Evolutionary conservation across 192 early-diverging fungal species (phyloP).

Genomic region (Lobulomyces angularis): DNA sequence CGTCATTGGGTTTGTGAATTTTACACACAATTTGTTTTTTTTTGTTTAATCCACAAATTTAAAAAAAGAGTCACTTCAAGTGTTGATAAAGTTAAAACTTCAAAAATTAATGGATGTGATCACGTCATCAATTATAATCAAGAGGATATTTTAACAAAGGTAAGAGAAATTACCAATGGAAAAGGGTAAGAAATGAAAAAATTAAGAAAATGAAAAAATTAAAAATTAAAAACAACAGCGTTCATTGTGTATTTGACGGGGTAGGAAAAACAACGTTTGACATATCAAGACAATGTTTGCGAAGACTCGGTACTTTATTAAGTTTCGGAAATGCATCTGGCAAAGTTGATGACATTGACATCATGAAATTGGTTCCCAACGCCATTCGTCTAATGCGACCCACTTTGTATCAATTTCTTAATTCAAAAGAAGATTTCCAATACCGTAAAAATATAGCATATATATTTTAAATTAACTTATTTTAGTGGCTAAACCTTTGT

Average conservation of each 20-base stretch:
- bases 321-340: conserved; percentile 87
- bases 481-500: conserved; percentile 38
- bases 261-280: conserved; percentile 86
- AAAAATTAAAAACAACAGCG: conserved; percentile 25
- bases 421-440: conserved; percentile 53
- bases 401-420: conserved; percentile 57
- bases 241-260: conserved; percentile 74
- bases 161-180: conserved; percentile 59
- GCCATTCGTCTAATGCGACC: conserved; percentile 66
- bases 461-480: not conserved
- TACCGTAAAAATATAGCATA: too few relatives aligned
- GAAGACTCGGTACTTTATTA: conserved; percentile 57
- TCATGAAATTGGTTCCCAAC: conserved; percentile 48
- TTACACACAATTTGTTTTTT: too few relatives aligned
- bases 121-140: conserved; percentile 60
- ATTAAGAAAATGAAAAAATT: not conserved
- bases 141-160: conserved; percentile 49
- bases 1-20: too few relatives aligned
- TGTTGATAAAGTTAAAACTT: too few relatives aligned
- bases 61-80: too few relatives aligned
- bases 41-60: too few relatives aligned
- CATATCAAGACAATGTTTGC: conserved; percentile 46
- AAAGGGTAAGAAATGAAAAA: conserved; percentile 25
- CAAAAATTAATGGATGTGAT: too few relatives aligned
- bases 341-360: conserved; percentile 36